A percentile compares a stretch with the other conserved stretches of the same genome.
Evolutionary conservation across 768 basidiomycete genomes (phyloP).

Genomic region (Kwoniella sp.): DNA sequence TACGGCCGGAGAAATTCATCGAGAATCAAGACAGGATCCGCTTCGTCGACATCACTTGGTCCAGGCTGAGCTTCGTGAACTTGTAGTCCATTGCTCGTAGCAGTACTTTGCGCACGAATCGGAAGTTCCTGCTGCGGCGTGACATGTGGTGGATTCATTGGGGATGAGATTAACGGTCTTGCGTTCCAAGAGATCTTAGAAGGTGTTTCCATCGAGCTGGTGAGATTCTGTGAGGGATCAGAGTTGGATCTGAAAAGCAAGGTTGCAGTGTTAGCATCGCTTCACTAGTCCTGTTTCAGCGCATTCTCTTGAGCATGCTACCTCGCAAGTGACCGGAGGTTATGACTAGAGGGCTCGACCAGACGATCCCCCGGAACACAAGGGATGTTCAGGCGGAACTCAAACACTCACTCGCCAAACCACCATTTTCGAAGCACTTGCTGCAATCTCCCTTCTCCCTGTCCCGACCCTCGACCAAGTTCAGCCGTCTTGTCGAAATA

Average conservation of each 20-base stretch:
- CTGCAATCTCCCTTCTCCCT: conserved; percentile 30
- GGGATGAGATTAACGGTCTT: conserved; percentile 10
- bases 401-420: conserved; percentile 44
- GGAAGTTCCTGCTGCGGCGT: not conserved
- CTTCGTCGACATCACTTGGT: not conserved
- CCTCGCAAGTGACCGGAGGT: too few relatives aligned
- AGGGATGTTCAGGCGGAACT: too few relatives aligned
- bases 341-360: too few relatives aligned
- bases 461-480: conserved; percentile 22
- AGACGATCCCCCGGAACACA: too few relatives aligned
- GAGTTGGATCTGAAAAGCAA: conserved; percentile 20
- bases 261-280: too few relatives aligned
- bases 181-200: conserved; percentile 1
- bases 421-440: conserved; percentile 44
- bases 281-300: too few relatives aligned
- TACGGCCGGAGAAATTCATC: conserved; percentile 26
- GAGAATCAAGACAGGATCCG: not conserved
- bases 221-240: conserved; percentile 15
- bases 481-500: conserved; percentile 23
- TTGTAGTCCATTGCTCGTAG: not conserved
- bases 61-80: not conserved
- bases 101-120: not conserved
- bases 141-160: not conserved
- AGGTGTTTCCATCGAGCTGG: conserved; percentile 17
- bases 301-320: too few relatives aligned